Evolutionary conservation across 495 filamentous ascomycete genomes (phyloP).

Genomic region (Friedmanniomyces endolithicus): DNA sequence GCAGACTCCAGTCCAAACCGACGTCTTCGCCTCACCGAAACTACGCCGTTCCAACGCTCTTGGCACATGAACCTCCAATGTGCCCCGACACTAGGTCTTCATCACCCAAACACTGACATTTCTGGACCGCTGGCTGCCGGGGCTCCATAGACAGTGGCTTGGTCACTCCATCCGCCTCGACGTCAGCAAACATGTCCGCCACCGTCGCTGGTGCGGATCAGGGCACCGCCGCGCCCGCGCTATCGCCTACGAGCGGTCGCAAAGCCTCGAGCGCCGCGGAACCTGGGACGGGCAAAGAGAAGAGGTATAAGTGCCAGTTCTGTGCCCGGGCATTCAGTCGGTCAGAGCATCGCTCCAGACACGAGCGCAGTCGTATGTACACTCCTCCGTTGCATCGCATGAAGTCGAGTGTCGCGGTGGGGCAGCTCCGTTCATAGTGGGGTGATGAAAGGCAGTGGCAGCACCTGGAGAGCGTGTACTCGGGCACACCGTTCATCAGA

Average conservation of each 20-base stretch:
- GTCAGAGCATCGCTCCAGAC: slow-evolving; percentile 91
- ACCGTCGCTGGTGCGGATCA: slow-evolving; percentile 6
- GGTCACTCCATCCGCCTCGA: neutral
- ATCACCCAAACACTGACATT: neutral
- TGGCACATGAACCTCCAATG: neutral
- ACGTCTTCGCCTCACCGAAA: no score
- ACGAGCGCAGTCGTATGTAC: slow-evolving; percentile 94
- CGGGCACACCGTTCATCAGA: neutral
- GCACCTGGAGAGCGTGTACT: neutral
- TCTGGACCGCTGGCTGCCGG: neutral
- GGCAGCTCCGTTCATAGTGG: neutral
- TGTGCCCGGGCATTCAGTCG: slow-evolving; percentile 94
- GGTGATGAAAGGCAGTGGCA: neutral
- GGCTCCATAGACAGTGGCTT: neutral
- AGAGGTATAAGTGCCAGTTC: slow-evolving; percentile 99
- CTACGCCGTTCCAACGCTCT: neutral
- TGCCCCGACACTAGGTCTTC: neutral
- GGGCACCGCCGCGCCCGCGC: neutral
- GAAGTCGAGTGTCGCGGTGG: slow-evolving; percentile 2
- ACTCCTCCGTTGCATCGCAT: neutral
- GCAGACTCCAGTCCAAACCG: no score
- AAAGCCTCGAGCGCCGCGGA: slow-evolving; percentile 20
- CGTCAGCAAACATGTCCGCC: slow-evolving; percentile 6
- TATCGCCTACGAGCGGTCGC: slow-evolving; percentile 21
- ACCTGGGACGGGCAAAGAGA: slow-evolving; percentile 36